Percentiles rank a stretch among this genome's conserved stretches.
phyloP scores from a whole-genome alignment of 306 rosid species.

The Cicer arietinum region DNA sequence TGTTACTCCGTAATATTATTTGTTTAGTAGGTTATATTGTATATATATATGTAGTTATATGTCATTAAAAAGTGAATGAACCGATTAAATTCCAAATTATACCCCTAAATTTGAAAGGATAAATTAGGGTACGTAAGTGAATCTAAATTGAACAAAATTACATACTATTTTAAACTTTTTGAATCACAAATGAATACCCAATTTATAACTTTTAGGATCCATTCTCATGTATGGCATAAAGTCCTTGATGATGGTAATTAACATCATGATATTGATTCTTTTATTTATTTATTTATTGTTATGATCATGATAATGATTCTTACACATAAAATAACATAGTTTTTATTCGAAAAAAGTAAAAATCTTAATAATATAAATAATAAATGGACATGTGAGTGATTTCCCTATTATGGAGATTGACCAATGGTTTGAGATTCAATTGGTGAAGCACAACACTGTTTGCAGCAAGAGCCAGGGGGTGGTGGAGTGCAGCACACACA shows the following conservation, averaged over 20 bases:
- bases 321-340: not conserved
- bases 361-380: not conserved
- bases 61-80: no score
- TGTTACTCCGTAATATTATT: no score
- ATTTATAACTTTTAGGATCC: not conserved
- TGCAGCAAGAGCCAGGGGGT: conserved; percentile 56
- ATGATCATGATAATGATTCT: not conserved
- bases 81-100: no score
- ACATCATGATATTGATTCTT: not conserved
- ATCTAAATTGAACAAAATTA: no score
- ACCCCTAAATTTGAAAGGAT: no score
- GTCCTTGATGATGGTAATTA: not conserved
- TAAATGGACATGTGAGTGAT: not conserved
- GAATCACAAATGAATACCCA: not conserved
- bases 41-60: no score
- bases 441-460: conserved; percentile 53
- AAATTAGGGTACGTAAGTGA: no score
- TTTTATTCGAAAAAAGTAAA: not conserved
- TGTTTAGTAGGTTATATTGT: no score
- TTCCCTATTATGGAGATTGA: conserved; percentile 11
- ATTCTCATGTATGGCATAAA: not conserved
- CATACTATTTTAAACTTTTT: no score
- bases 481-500: conserved; percentile 43
- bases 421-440: conserved; percentile 31
- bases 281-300: no score